Conservation (phyloP, 2,329 filamentous ascomycete species). For the Coniochaeta sp. region DNA sequence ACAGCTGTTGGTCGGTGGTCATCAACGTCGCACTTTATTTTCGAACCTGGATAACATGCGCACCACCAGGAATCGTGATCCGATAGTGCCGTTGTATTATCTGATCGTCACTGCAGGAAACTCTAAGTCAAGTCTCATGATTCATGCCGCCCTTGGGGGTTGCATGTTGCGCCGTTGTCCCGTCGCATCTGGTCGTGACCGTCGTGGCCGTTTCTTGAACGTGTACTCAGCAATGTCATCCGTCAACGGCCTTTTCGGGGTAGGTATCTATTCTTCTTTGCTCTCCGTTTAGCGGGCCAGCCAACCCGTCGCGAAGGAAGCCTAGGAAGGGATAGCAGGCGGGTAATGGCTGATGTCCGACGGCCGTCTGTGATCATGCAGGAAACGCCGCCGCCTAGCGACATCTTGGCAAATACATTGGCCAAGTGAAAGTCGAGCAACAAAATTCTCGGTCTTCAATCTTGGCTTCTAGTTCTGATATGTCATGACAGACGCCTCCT, state of each 20-base stretch:
- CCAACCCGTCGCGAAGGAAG: neutral
- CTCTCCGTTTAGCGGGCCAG: neutral
- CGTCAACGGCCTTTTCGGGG: no score
- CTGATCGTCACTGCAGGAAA: slow-evolving; percentile 1
- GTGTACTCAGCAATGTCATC: no score
- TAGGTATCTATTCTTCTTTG: neutral
- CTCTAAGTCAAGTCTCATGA: neutral
- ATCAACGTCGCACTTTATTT: neutral
- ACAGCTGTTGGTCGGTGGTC: neutral
- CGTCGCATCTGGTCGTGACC: no score
- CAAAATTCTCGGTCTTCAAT: no score
- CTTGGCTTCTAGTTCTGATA: no score
- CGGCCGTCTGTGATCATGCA: neutral
- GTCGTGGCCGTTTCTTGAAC: no score
- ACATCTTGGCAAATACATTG: no score
- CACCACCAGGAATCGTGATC: neutral
- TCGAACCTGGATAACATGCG: neutral
- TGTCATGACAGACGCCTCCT: no score
- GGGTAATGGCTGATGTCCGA: neutral
- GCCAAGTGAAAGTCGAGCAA: no score
- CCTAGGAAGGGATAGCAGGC: no score
- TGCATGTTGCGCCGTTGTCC: no score
- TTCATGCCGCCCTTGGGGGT: neutral
- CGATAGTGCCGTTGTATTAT: slow-evolving; percentile 2
- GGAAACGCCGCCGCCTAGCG: neutral